Conservation (phyloP, 2,329 filamentous ascomycete species). For the Teratosphaeria viscida region DNA sequence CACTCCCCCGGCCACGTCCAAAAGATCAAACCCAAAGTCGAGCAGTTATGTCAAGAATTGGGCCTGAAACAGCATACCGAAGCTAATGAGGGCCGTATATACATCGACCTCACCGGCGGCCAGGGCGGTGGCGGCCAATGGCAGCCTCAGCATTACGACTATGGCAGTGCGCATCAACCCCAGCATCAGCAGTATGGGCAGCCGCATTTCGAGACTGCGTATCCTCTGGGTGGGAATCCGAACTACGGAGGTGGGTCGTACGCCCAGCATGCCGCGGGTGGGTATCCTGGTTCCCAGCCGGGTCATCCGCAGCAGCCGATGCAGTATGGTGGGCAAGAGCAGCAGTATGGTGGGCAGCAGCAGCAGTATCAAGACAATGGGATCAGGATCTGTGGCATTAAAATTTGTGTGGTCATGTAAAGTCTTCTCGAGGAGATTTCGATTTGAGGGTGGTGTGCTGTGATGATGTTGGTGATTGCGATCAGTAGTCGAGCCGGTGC, state of each 20-base stretch:
- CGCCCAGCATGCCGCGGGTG: constrained; percentile 21
- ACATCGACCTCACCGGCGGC: constrained; percentile 66
- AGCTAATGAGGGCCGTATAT: constrained; percentile 81
- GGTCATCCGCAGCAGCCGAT: constrained; percentile 33
- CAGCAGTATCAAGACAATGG: constrained; percentile 15
- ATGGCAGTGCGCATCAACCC: constrained; percentile 31
- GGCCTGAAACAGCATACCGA: constrained; percentile 77
- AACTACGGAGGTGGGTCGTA: constrained; percentile 25
- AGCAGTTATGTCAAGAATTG: constrained; percentile 72
- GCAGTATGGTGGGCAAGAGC: constrained; percentile 31
- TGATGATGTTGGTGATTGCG: no score
- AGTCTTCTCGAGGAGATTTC: neutral
- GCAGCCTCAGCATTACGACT: constrained; percentile 33
- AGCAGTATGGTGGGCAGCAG: constrained; percentile 25
- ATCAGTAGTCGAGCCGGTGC: no score
- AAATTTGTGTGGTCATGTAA: constrained; percentile 26
- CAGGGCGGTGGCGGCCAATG: constrained; percentile 41
- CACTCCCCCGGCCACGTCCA: constrained; percentile 74
- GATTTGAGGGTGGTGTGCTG: neutral
- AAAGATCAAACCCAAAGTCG: constrained; percentile 91
- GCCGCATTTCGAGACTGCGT: constrained; percentile 30
- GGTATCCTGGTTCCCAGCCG: constrained; percentile 27
- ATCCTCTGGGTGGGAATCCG: constrained; percentile 24
- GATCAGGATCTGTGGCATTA: constrained; percentile 24
- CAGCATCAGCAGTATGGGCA: constrained; percentile 30